Base-by-base conservation (phyloP, 2,329 filamentous ascomycete genomes). In the Xylariaceae sp. region DNA sequence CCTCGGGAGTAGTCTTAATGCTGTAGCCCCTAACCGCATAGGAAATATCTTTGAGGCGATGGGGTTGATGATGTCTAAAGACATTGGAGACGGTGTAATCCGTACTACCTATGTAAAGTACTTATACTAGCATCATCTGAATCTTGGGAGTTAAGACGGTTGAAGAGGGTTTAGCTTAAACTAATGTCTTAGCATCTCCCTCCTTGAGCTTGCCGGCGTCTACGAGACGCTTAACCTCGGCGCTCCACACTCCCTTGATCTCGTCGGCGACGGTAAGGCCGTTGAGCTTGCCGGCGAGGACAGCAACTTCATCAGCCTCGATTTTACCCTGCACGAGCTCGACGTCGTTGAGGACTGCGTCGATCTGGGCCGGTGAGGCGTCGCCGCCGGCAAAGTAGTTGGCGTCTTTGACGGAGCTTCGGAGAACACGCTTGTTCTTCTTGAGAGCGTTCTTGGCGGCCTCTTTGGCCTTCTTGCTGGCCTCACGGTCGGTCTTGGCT, bases 391-490 rank as follows among this genome's bases (percentile, higher is more conserved):
- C 80, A 72, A 99, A 96, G 84, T 99, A 99, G 80, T 96, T 96
- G 67, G 89, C 92, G 63, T 99, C 94, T 81, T 99, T 99, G 74
- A 92, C 88, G 61, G 89, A 91, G 58, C 84, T 86, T 74, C 95
- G 91, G 65, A 99, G 85, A 45, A 97, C 88, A 79, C 94, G 90
- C 84, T 96, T 96, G 84, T 99, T 99, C 88, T 99, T 99, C 88
- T 99, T 99, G 67, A 94, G 88, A 13, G 94, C 94, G 69, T 91
- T 96, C 85, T 99, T 99, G 54, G 94, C 94, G 1, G 92, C 92
- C 75, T 99, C 94, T 80, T 97, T 99, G 57, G 88, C 87, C 83
- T 99, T 99, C 84, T 97, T 99, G 67, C 77, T 77, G 60, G 87
- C 81, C 63, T 92, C 91, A 63, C 88, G 88, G 54, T 90, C 85